Percentiles rank a stretch among this genome's conserved stretches.
Evolutionary conservation across 495 filamentous ascomycete genomes (phyloP).

Genomic region (Amniculicola lignicola): DNA sequence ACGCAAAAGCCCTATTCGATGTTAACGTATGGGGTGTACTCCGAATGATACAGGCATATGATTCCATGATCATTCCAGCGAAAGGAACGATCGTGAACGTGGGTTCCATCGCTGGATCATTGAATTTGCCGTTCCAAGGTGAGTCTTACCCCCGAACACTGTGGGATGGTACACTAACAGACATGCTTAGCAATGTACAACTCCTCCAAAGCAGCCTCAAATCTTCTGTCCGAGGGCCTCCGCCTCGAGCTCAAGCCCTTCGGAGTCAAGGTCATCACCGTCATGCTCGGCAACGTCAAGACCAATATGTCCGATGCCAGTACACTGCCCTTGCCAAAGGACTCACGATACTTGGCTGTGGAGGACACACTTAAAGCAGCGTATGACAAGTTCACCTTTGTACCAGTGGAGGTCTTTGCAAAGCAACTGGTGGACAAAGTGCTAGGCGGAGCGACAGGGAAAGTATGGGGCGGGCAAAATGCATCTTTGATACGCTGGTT

Average conservation of each 20-base stretch:
- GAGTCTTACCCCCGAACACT: background rate
- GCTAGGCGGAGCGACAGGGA: background rate
- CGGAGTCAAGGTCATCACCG: constrained; percentile 45
- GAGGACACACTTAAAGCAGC: background rate
- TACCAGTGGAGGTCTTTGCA: background rate
- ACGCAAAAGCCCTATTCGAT: constrained; percentile 41
- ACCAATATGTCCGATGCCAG: constrained; percentile 34
- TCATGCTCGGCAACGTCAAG: constrained; percentile 41
- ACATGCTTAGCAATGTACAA: constrained; percentile 44
- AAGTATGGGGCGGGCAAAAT: background rate
- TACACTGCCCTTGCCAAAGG: background rate
- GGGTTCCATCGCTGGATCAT: background rate
- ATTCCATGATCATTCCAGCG: constrained; percentile 44
- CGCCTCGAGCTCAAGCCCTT: constrained; percentile 55
- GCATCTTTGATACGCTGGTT: background rate
- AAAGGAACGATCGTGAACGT: constrained; percentile 18
- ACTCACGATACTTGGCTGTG: background rate
- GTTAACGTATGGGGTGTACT: constrained; percentile 47
- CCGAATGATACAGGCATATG: constrained; percentile 44
- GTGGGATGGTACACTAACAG: background rate
- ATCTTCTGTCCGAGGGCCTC: constrained; percentile 46
- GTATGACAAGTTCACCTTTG: background rate
- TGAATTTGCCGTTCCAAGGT: background rate
- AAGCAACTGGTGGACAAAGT: constrained; percentile 5
- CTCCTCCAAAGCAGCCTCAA: constrained; percentile 54